Evolutionary conservation across 1,139 yeast genomes (phyloP).

Genomic region (Scheffersomyces insectosa): DNA sequence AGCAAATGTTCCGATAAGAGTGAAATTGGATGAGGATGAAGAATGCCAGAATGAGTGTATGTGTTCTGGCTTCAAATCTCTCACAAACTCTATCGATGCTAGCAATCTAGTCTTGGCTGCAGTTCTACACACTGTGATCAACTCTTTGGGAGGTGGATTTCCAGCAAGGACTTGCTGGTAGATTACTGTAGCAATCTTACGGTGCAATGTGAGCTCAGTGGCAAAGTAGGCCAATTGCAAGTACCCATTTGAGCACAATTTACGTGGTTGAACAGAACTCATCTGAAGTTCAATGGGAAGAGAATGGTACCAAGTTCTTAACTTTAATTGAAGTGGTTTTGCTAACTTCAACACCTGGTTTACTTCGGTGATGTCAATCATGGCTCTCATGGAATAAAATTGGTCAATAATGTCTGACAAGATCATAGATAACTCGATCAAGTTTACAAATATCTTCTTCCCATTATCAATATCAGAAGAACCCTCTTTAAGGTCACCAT

Average conservation of each 20-base stretch:
- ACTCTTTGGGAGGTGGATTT: slow-evolving; percentile 53
- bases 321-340: slow-evolving; percentile 78
- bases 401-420: slow-evolving; percentile 70
- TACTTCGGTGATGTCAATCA: slow-evolving; percentile 55
- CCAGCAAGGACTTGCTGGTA: slow-evolving; percentile 42
- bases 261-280: slow-evolving; percentile 60
- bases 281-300: slow-evolving; percentile 71
- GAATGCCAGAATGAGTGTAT: slow-evolving; percentile 88
- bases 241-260: slow-evolving; percentile 68
- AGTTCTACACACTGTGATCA: slow-evolving; percentile 68
- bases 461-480: slow-evolving; percentile 74
- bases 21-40: slow-evolving; percentile 72
- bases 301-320: slow-evolving; percentile 83
- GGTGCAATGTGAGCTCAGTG: slow-evolving; percentile 79
- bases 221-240: slow-evolving; percentile 85
- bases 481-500: slow-evolving; percentile 58
- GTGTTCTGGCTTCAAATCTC: slow-evolving; percentile 76
- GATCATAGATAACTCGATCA: slow-evolving; percentile 68
- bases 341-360: slow-evolving; percentile 71
- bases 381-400: slow-evolving; percentile 70
- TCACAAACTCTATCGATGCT: slow-evolving; percentile 80
- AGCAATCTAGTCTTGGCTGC: slow-evolving; percentile 81
- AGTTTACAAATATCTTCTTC: slow-evolving; percentile 64
- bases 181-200: slow-evolving; percentile 70
- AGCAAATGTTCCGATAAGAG: slow-evolving; percentile 85